Evolutionary conservation across 1,284 basidiomycete genomes (phyloP), one percentile per base, ranked within the genome.

Genomic region (Sanghuangporus weigelae): DNA sequence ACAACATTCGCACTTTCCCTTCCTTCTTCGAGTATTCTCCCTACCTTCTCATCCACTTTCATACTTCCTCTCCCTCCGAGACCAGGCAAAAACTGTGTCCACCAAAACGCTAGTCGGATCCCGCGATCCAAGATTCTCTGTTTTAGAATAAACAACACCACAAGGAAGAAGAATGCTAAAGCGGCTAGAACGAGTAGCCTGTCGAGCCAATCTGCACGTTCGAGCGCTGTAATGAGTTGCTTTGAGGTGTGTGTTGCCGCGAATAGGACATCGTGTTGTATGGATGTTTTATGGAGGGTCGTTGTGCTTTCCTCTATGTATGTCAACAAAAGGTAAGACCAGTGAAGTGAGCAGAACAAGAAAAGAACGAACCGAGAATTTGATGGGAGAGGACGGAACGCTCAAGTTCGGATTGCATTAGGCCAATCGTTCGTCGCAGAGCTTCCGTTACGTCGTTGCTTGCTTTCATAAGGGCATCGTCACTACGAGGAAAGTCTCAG

Each of bases 331-430:
- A 11, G 5, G 55, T 31, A 7, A 56, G 12, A 38, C 12, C 46
- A 35, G 31, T 59, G 42, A 51, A 36, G 31, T 36, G 48, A 21
- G 3, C 35, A 56, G 57, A 60, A 10, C 39, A n/a, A 2, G 36
- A 53, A 54, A 57, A 10, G 40, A 35, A 63, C 82, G 53, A 68
- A 92, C 93, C 91, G 31, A 97, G 84, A 73, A 95, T 86, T 72
- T 98, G 95, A 3, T 81, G 82, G 1, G 91, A 87, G 51, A 96
- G 78, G 11, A 96, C 92, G 0, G 93, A 95, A 39, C 87, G 85
- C 71, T 97, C 92, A 2, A 98, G 84, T 71, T 98, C 95, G 54
- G 84, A 85, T 75, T 96, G 93, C 90, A 98, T 93, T 8, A 93
- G 77, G 19, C 80, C 82, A 35, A 95, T 84, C 6, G 95, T 97